These are phyloP conservation scores for Miscanthus lutarioriparius DNA, from an alignment of 176 grass and related monocot species.

Conservation along the genomic window DNA sequence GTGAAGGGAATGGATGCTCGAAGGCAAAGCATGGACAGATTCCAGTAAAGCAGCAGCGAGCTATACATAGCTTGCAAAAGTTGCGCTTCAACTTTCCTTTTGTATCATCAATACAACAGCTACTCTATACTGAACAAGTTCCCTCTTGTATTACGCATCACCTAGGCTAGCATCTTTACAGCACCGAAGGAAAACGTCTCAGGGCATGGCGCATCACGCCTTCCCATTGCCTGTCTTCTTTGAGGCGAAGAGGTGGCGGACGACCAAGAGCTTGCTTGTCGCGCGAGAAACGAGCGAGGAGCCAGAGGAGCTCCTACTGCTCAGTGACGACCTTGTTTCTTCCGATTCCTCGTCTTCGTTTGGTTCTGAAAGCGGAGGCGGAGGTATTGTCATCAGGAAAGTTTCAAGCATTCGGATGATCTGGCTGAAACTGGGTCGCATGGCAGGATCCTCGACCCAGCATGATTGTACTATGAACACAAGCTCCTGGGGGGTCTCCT, in stretches of 20 bases:
- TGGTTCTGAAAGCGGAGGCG: constrained; percentile 37
- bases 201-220: constrained; percentile 48
- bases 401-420: constrained; percentile 93
- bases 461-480: constrained; percentile 86
- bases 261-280: constrained; percentile 83
- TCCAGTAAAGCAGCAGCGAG: constrained; percentile 38
- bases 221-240: constrained; percentile 76
- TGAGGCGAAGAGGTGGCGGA: constrained; percentile 91
- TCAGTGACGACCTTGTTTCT: constrained; percentile 40
- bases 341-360: constrained; percentile 32
- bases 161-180: constrained; percentile 68
- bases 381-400: constrained; percentile 67
- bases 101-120: constrained; percentile 54
- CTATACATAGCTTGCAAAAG: constrained; percentile 46
- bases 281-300: constrained; percentile 67
- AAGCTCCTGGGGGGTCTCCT: constrained; percentile 71
- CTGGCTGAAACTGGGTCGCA: constrained; percentile 86
- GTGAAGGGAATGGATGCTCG: neutral
- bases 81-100: constrained; percentile 34
- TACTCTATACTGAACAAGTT: constrained; percentile 49
- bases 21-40: neutral
- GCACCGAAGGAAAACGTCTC: constrained; percentile 41
- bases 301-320: constrained; percentile 55
- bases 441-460: constrained; percentile 90
- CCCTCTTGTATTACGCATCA: constrained; percentile 48